phyloP scores from a whole-genome alignment of 768 basidiomycete species.

The Tulasnella calospora region DNA sequence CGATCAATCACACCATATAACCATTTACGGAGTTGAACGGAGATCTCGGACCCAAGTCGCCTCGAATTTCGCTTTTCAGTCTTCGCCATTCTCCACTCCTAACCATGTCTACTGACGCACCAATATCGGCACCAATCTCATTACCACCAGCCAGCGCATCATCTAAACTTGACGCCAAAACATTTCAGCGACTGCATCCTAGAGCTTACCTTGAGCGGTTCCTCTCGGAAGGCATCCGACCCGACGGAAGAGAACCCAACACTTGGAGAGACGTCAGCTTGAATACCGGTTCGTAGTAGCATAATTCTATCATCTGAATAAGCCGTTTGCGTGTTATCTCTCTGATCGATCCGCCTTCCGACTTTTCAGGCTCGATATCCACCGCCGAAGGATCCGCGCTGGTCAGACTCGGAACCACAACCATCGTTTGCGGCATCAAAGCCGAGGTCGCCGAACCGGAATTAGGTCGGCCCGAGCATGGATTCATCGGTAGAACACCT shows the following conservation, averaged over 20 bases:
- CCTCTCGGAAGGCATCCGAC: constrained; percentile 66
- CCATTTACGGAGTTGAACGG: neutral
- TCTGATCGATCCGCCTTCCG: neutral
- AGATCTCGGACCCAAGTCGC: neutral
- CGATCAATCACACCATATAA: neutral
- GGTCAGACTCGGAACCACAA: constrained; percentile 87
- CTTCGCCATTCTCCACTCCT: neutral
- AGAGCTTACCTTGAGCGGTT: constrained; percentile 83
- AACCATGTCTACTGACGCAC: neutral
- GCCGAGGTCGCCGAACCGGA: constrained; percentile 92
- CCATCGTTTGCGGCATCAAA: constrained; percentile 91
- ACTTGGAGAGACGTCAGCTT: constrained; percentile 72
- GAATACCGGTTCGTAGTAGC: constrained; percentile 63
- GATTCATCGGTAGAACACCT: constrained; percentile 69
- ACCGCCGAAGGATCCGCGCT: constrained; percentile 92
- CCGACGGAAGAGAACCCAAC: constrained; percentile 70
- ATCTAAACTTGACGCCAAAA: constrained; percentile 30
- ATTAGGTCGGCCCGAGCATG: constrained; percentile 63
- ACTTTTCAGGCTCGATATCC: constrained; percentile 66
- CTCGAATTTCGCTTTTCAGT: neutral
- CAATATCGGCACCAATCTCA: neutral
- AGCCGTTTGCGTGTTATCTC: neutral
- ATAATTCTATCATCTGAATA: neutral
- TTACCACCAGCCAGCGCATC: neutral
- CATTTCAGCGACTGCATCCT: constrained; percentile 88